Conservation (phyloP, 2,329 filamentous ascomycete species). For the Hypoxylon sp. region DNA sequence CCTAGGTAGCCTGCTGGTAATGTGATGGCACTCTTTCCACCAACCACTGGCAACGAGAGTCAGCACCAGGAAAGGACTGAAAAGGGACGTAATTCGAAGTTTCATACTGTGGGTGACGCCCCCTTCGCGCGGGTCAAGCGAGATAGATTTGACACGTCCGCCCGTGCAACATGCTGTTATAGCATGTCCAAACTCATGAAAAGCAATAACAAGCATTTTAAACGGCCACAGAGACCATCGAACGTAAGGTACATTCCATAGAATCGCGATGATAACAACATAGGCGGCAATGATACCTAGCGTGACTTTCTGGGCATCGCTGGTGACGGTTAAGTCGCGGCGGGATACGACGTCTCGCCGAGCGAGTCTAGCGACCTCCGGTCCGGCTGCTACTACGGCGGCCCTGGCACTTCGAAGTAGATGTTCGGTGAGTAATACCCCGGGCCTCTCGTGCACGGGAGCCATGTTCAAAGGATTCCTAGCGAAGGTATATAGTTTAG, state of each 20-base stretch:
- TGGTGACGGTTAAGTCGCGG: slow-evolving; percentile 71
- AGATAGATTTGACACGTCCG: slow-evolving; percentile 80
- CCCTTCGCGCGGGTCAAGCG: slow-evolving; percentile 81
- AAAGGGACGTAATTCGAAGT: background rate
- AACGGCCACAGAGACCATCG: slow-evolving; percentile 83
- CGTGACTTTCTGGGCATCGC: slow-evolving; percentile 78
- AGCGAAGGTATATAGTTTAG: slow-evolving; percentile 21
- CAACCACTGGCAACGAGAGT: slow-evolving; percentile 65
- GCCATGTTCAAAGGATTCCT: slow-evolving; percentile 45
- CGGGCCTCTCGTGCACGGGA: slow-evolving; percentile 46
- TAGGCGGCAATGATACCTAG: slow-evolving; percentile 80
- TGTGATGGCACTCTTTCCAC: slow-evolving; percentile 78
- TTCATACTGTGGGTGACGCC: slow-evolving; percentile 76
- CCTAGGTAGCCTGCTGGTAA: slow-evolving; percentile 85
- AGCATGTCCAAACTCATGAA: slow-evolving; percentile 85
- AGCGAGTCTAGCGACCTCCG: slow-evolving; percentile 48
- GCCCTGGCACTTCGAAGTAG: slow-evolving; percentile 49
- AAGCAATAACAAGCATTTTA: slow-evolving; percentile 90
- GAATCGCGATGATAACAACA: slow-evolving; percentile 79
- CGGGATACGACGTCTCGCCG: slow-evolving; percentile 57
- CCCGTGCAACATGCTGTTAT: slow-evolving; percentile 80
- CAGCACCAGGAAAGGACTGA: slow-evolving; percentile 8
- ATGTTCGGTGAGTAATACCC: slow-evolving; percentile 44
- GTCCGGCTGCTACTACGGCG: slow-evolving; percentile 49
- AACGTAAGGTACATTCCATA: slow-evolving; percentile 87